Percentiles rank a stretch among this genome's conserved stretches.
Evolutionary conservation across 768 basidiomycete genomes (phyloP).

Genomic region (Hortiboletus flavorubellus): DNA sequence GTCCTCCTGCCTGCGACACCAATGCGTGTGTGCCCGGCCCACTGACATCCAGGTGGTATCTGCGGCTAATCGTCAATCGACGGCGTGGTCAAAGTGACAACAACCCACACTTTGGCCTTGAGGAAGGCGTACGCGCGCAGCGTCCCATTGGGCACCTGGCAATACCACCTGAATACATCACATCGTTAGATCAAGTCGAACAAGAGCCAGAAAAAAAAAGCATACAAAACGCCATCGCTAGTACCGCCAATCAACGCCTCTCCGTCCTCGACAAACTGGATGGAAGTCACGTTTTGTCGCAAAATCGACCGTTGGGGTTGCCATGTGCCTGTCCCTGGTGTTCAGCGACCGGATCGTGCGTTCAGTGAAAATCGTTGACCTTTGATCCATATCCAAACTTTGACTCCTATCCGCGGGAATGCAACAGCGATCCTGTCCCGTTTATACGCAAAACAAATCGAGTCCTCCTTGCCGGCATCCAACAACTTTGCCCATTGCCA

Average conservation of each 20-base stretch:
- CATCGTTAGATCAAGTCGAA: conserved; percentile 8
- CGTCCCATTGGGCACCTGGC: conserved; percentile 64
- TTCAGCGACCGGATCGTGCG: not conserved
- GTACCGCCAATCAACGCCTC: conserved; percentile 66
- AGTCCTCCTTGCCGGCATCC: conserved; percentile 45
- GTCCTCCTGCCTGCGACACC: conserved; percentile 49
- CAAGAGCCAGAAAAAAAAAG: not conserved
- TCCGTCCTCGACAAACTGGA: conserved; percentile 63
- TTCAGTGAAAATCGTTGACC: conserved; percentile 33
- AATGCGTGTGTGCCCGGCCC: conserved; percentile 48
- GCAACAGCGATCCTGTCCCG: conserved; percentile 62
- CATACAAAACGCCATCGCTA: conserved; percentile 65
- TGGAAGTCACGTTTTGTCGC: conserved; percentile 60
- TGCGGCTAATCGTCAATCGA: conserved; percentile 25
- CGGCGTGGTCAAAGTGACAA: not conserved
- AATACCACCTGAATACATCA: conserved; percentile 52
- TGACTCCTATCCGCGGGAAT: conserved; percentile 55
- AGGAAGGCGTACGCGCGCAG: conserved; percentile 59
- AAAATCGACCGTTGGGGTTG: conserved; percentile 59
- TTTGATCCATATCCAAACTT: conserved; percentile 60
- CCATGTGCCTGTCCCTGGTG: conserved; percentile 50
- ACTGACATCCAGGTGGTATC: conserved; percentile 53
- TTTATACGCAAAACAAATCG: conserved; percentile 51
- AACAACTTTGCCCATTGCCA: conserved; percentile 60
- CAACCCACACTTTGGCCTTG: conserved; percentile 53